Conservation (phyloP, 2,329 filamentous ascomycete genomes). For the Venturiaceae sp. region DNA sequence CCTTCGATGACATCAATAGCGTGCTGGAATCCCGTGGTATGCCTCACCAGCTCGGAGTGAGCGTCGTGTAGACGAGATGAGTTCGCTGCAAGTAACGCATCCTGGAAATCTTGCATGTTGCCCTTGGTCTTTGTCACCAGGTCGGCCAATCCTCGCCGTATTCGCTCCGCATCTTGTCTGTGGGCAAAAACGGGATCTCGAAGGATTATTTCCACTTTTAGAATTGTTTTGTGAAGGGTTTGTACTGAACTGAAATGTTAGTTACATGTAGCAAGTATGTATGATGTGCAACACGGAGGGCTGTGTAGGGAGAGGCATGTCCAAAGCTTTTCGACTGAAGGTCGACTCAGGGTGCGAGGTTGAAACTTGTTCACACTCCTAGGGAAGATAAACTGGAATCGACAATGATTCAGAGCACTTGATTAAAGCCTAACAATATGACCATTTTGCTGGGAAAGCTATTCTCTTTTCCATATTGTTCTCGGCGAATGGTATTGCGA, state of each 20-base stretch:
- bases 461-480: no score
- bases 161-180: conserved; percentile 4
- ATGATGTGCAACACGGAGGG: not conserved
- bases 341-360: no score
- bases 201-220: conserved; percentile 1
- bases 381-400: no score
- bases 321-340: no score
- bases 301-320: no score
- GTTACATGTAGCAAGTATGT: no score
- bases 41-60: not conserved
- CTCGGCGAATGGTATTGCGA: no score
- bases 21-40: not conserved
- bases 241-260: not conserved
- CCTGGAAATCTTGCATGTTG: conserved; percentile 5
- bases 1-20: conserved; percentile 1
- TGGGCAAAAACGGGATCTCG: not conserved
- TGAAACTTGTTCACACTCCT: no score
- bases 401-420: no score
- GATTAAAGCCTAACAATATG: no score
- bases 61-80: not conserved
- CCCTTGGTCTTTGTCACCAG: not conserved
- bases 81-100: not conserved
- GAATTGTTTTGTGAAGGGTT: not conserved
- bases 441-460: no score
- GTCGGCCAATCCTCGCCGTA: not conserved